Percentiles rank a stretch among this genome's conserved stretches.
Conservation (phyloP, 306 rosid genomes). For the Castanea crenata region DNA sequence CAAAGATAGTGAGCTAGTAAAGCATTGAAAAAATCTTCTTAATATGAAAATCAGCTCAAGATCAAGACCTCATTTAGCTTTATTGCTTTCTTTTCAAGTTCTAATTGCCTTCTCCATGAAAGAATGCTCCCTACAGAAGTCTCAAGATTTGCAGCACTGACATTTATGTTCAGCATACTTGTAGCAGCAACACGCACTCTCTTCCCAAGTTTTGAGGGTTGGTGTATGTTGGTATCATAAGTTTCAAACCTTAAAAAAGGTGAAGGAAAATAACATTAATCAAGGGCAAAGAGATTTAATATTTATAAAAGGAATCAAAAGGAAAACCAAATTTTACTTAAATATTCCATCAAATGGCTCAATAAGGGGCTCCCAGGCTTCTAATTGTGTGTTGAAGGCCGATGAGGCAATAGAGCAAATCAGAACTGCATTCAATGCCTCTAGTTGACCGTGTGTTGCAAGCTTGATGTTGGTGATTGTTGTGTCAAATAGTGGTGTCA, state of each 20-base stretch:
- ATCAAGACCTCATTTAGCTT: slow-evolving; percentile 62
- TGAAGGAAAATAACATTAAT: slow-evolving; percentile 17
- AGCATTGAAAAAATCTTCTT: slow-evolving; percentile 11
- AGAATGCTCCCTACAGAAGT: slow-evolving; percentile 65
- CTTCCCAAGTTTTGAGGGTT: slow-evolving; percentile 70
- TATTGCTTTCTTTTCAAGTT: slow-evolving; percentile 75
- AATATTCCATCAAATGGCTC: slow-evolving; percentile 99
- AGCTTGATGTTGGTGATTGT: slow-evolving; percentile 88
- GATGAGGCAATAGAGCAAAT: slow-evolving; percentile 95
- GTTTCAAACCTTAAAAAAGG: slow-evolving; percentile 81
- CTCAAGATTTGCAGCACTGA: slow-evolving; percentile 88
- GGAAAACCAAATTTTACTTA: slow-evolving; percentile 51
- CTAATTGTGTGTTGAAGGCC: slow-evolving; percentile 88
- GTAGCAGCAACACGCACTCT: slow-evolving; percentile 88
- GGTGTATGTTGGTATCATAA: slow-evolving; percentile 55
- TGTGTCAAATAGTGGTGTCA: slow-evolving; percentile 85
- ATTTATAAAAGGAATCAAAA: neutral
- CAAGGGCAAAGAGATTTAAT: slow-evolving; percentile 6
- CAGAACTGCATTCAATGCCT: slow-evolving; percentile 90
- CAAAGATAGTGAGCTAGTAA: slow-evolving; percentile 27
- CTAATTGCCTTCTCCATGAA: slow-evolving; percentile 91
- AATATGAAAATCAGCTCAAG: slow-evolving; percentile 23
- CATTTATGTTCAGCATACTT: slow-evolving; percentile 72
- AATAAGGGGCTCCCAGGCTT: slow-evolving; percentile 97
- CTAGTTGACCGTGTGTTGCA: slow-evolving; percentile 87